These are phyloP conservation scores for Metschnikowia continentalis DNA, from an alignment of 805 yeast species.

Conservation along the genomic window DNA sequence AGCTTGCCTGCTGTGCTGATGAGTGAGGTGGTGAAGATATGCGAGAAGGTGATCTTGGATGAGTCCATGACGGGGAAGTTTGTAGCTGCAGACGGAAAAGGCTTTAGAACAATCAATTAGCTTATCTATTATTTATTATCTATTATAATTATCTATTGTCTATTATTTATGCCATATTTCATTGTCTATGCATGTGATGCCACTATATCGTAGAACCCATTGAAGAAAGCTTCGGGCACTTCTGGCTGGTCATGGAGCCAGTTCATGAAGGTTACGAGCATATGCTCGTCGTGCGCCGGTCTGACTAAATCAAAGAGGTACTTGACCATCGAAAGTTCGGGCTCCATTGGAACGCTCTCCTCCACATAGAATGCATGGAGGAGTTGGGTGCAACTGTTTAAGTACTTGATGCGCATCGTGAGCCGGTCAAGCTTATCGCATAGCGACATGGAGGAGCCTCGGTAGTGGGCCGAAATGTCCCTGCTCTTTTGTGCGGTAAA, in stretches of 20 bases:
- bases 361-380: slow-evolving; percentile 2
- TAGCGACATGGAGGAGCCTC: background rate
- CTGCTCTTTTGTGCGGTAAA: slow-evolving; percentile 7
- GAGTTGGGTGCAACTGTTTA: background rate
- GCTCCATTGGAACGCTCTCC: background rate
- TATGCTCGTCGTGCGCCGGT: slow-evolving; percentile 3
- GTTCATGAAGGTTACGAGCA: slow-evolving; percentile 6
- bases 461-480: slow-evolving; percentile 5
- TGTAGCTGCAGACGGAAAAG: slow-evolving; percentile 19
- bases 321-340: background rate
- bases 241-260: slow-evolving; percentile 11
- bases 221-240: background rate
- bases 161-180: background rate
- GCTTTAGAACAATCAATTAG: slow-evolving; percentile 1
- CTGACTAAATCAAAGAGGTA: slow-evolving; percentile 6
- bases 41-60: slow-evolving; percentile 11
- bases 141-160: background rate
- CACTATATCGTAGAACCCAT: slow-evolving; percentile 4
- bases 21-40: slow-evolving; percentile 23
- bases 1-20: slow-evolving; percentile 22
- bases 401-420: background rate
- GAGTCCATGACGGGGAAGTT: slow-evolving; percentile 33
- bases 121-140: background rate
- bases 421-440: slow-evolving; percentile 2
- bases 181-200: background rate